Percentiles rank a stretch among this genome's conserved stretches.
Evolutionary conservation across 495 filamentous ascomycete species (phyloP).

Genomic region (Rostrohypoxylon terebratum): DNA sequence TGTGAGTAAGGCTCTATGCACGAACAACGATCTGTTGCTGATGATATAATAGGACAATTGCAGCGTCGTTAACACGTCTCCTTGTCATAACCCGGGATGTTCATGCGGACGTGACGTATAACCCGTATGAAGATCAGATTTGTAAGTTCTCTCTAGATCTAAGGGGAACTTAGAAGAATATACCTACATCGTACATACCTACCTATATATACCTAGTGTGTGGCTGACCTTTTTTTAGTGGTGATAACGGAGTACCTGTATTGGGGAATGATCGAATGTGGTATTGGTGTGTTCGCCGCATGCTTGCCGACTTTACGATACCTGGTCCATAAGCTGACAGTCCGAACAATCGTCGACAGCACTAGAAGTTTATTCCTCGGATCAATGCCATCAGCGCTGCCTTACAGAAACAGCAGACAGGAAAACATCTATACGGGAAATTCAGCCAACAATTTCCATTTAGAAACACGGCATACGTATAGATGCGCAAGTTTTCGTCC

Average conservation of each 20-base stretch:
- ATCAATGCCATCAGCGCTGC: conserved; percentile 12
- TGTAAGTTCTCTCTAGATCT: conserved; percentile 23
- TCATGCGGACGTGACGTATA: conserved; percentile 18
- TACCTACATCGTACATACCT: too few species aligned
- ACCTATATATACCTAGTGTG: too few species aligned
- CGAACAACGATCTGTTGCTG: not conserved
- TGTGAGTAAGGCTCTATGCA: conserved; percentile 24
- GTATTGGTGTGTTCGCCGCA: conserved; percentile 38
- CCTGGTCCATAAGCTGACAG: conserved; percentile 16
- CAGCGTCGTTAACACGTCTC: conserved; percentile 39
- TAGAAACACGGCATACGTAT: not conserved
- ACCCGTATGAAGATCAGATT: conserved; percentile 38
- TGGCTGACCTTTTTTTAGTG: conserved; percentile 20
- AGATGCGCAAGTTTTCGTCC: not conserved
- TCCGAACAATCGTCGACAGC: not conserved
- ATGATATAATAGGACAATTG: conserved; percentile 29
- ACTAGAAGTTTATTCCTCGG: conserved; percentile 21
- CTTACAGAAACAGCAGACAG: conserved; percentile 4
- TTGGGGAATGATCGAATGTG: conserved; percentile 45
- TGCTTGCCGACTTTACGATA: conserved; percentile 40
- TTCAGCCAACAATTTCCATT: not conserved
- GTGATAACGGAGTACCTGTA: conserved; percentile 41
- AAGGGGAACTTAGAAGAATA: too few species aligned
- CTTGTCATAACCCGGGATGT: conserved; percentile 22
- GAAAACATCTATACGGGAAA: conserved; percentile 2